phyloP scores from a whole-genome alignment of 345 rosid species.

The Pelargonium nanum region DNA sequence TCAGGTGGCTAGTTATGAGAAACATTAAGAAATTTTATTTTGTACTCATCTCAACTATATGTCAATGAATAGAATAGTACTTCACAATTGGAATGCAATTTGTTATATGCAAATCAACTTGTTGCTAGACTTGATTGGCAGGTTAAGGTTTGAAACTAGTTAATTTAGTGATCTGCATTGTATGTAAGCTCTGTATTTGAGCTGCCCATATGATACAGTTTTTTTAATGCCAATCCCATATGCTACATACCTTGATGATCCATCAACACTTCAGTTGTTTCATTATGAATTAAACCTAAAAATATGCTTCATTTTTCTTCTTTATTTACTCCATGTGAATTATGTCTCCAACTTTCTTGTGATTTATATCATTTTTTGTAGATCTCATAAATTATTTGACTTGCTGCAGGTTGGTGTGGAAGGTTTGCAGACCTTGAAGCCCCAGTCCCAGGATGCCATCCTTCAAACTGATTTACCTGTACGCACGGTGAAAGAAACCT shows the following conservation, averaged over 20 bases:
- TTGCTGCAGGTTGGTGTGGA: constrained; percentile 60
- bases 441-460: constrained; percentile 34
- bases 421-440: constrained; percentile 81
- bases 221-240: no score
- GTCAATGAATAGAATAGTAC: no score
- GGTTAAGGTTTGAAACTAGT: no score
- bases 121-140: no score
- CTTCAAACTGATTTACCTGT: constrained; percentile 17
- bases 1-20: no score
- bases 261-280: background rate
- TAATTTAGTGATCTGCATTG: no score
- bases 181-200: background rate
- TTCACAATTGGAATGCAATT: no score
- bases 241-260: background rate
- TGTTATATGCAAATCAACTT: no score
- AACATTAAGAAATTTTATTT: no score
- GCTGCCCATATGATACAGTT: no score
- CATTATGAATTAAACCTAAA: background rate
- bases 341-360: background rate
- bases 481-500: constrained; percentile 50
- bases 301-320: background rate
- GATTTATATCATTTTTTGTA: background rate
- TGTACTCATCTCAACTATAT: no score
- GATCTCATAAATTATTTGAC: background rate
- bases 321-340: background rate